A percentile compares a stretch with the other conserved stretches of the same genome.
Conservation (phyloP, 2,329 filamentous ascomycete species). For the Apiospora saccharicola region DNA sequence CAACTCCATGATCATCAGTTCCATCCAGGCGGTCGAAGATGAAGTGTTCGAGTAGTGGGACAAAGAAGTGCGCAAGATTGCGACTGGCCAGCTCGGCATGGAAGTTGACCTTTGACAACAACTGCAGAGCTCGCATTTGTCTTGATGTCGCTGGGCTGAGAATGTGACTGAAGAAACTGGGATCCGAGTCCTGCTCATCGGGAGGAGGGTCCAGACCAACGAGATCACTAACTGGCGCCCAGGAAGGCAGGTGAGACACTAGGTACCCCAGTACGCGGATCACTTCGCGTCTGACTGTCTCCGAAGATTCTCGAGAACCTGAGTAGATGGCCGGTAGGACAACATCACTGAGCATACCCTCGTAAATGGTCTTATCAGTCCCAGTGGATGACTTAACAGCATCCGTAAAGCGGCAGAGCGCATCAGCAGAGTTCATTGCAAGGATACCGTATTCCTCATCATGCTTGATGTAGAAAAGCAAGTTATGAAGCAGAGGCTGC, state of each 20-base stretch:
- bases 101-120: conserved; percentile 73
- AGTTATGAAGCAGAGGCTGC: conserved; percentile 87
- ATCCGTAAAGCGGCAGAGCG: conserved; percentile 80
- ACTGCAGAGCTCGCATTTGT: conserved; percentile 82
- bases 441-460: conserved; percentile 90
- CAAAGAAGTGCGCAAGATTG: conserved; percentile 85
- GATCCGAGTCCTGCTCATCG: conserved; percentile 69
- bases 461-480: conserved; percentile 85
- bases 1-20: conserved; percentile 81
- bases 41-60: conserved; percentile 93
- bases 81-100: conserved; percentile 72
- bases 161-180: conserved; percentile 91
- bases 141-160: conserved; percentile 88
- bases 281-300: conserved; percentile 85
- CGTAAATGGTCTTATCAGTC: conserved; percentile 56
- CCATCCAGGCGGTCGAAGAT: conserved; percentile 81
- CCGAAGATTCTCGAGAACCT: conserved; percentile 79
- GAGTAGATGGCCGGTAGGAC: conserved; percentile 79
- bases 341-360: conserved; percentile 66
- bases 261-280: conserved; percentile 81
- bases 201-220: conserved; percentile 66
- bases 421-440: conserved; percentile 79
- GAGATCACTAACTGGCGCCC: conserved; percentile 78
- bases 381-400: conserved; percentile 56
- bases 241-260: conserved; percentile 73